Base-by-base conservation (phyloP, 2,329 filamentous ascomycete species). In the Pseudofabraea citricarpa region DNA sequence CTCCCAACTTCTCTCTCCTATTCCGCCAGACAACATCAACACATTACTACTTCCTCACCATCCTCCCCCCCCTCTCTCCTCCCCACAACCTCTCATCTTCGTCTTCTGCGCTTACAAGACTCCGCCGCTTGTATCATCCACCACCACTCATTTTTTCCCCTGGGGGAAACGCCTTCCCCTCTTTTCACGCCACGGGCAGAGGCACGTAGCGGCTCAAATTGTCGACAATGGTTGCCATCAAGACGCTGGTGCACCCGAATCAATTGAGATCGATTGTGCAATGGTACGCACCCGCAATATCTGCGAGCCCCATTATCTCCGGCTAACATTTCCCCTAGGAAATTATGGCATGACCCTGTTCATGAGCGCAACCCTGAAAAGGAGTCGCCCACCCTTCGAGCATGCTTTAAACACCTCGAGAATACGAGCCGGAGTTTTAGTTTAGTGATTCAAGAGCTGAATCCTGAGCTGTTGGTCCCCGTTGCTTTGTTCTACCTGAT, bases 321-420 rank as follows among this genome's bases (percentile, higher is more conserved):
- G 7, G n/a, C 7, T 20, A 8, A 10, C 19, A 21, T 27, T 39
- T 35, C 44, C n/a, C 44, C 38, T 60, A 95, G 90, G 90, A 95
- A 95, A 72, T 72, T 95, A 56, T 97, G 90, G 90, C 93, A 97
- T 71, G 89, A 95, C 52, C 85, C 93, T 10, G 89, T 95, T 16
- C 89, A 97, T 72, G 79, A 76, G 62, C 87, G 91, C 61, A 78
- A 95, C 60, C 75, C 79, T 51, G 72, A 74, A 48, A 87, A 87
- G 54, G 93, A 97, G 67, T 74, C 81, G 21, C 71, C 75, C 42
- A 84, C 84, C 13, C 76, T 94, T 49, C 79, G 80, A 64, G 75
- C 81, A 73, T 97, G 93, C 73, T 97, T 95, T 72, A 72, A 86
- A 52, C 88, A 86, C 65, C 80, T 98, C 53, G 75, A 91, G 57